These are phyloP conservation scores for Apiotrichum gracile DNA, from an alignment of 1,284 basidiomycete species.

Conservation along the genomic window DNA sequence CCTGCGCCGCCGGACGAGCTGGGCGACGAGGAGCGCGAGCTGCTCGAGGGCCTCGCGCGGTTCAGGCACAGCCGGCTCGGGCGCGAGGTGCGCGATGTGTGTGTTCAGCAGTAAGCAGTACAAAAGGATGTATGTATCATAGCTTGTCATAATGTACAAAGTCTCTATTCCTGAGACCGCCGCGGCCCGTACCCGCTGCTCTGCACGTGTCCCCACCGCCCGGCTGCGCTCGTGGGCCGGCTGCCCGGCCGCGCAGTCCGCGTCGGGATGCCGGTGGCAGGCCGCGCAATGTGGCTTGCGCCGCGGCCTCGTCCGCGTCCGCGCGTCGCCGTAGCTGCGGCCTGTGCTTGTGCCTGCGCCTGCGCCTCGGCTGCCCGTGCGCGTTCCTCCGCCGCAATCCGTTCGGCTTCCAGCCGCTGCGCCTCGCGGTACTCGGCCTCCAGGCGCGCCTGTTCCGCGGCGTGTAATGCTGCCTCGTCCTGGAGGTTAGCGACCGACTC, in stretches of 20 bases:
- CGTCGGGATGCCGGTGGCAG: conserved; percentile 3
- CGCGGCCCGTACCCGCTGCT: conserved; percentile 44
- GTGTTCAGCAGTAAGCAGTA: conserved; percentile 30
- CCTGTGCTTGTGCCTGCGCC: conserved; percentile 8
- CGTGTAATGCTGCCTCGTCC: neutral
- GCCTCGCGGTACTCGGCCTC: conserved; percentile 14
- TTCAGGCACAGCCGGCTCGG: conserved; percentile 34
- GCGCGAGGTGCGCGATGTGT: conserved; percentile 33
- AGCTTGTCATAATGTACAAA: neutral
- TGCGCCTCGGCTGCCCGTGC: conserved; percentile 13
- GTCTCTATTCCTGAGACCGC: neutral
- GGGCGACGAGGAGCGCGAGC: conserved; percentile 30
- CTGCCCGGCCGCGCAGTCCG: neutral
- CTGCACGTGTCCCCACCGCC: conserved; percentile 38
- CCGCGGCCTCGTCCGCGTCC: conserved; percentile 6
- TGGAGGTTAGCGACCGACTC: conserved; percentile 3
- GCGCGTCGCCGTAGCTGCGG: conserved; percentile 2
- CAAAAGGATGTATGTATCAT: neutral
- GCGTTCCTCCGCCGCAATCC: conserved; percentile 18
- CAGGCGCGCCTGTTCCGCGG: neutral
- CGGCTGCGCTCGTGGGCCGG: conserved; percentile 13
- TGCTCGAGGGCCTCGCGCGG: conserved; percentile 34
- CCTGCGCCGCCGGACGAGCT: conserved; percentile 7
- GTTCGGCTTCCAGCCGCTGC: too few species aligned
- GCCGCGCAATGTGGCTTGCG: neutral